phyloP scores from a whole-genome alignment of 768 basidiomycete genomes.

The Amanita rubescens region DNA sequence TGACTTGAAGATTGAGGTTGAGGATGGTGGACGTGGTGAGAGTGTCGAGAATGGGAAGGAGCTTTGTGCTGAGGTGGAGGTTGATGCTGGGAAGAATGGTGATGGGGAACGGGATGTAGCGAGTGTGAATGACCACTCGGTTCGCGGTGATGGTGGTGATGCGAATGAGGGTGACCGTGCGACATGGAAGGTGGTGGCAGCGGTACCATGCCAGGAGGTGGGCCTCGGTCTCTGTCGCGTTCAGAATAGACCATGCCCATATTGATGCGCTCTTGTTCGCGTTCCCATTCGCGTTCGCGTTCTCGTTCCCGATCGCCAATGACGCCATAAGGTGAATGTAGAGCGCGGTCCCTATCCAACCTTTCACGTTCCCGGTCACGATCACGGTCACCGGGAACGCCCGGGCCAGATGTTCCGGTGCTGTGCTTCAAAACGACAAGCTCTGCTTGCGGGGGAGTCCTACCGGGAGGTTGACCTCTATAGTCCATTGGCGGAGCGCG shows the following conservation, averaged over 20 bases:
- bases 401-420: slow-evolving; percentile 5
- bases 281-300: slow-evolving; percentile 14
- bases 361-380: slow-evolving; percentile 13
- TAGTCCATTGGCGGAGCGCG: neutral
- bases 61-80: neutral
- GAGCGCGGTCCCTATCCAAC: slow-evolving; percentile 10
- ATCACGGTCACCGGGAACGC: slow-evolving; percentile 18
- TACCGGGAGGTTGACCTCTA: slow-evolving; percentile 12
- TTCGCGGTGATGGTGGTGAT: slow-evolving; percentile 8
- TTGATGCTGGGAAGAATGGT: neutral
- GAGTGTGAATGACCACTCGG: slow-evolving; percentile 4
- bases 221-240: slow-evolving; percentile 3
- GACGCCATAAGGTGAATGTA: slow-evolving; percentile 9
- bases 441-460: slow-evolving; percentile 21
- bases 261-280: slow-evolving; percentile 13
- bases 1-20: slow-evolving; percentile 6
- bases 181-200: slow-evolving; percentile 1
- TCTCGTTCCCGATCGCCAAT: slow-evolving; percentile 15
- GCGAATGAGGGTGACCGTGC: slow-evolving; percentile 1
- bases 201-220: neutral
- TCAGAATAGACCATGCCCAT: slow-evolving; percentile 7
- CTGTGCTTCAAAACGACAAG: slow-evolving; percentile 5
- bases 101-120: slow-evolving; percentile 4
- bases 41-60: neutral
- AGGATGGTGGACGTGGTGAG: slow-evolving; percentile 5